phyloP scores from a whole-genome alignment of 1,284 basidiomycete genomes.

The Ustilago crameri region DNA sequence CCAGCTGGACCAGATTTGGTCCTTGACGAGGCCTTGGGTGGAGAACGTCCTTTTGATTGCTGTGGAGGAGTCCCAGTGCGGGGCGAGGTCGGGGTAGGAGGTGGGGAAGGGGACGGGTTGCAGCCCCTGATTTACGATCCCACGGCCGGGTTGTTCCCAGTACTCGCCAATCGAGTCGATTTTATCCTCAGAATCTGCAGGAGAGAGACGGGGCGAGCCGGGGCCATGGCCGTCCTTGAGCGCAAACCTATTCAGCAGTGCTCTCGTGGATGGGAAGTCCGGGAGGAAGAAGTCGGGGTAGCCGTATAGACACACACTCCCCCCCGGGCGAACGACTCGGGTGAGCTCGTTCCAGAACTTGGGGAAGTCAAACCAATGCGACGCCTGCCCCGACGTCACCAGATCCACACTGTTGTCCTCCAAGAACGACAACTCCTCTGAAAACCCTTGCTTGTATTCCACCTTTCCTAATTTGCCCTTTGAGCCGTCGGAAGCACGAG shows the following conservation, averaged over 20 bases:
- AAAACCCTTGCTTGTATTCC: constrained; percentile 72
- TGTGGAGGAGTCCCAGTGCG: constrained; percentile 51
- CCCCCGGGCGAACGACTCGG: constrained; percentile 76
- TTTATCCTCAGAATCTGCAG: not conserved
- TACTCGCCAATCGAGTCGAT: constrained; percentile 76
- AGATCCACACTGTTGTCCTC: constrained; percentile 77
- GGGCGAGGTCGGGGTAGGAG: constrained; percentile 68
- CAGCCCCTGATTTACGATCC: constrained; percentile 79
- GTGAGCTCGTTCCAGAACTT: constrained; percentile 78
- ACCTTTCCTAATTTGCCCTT: constrained; percentile 56
- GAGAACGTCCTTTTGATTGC: constrained; percentile 36
- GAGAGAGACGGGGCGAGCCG: not conserved
- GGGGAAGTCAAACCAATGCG: constrained; percentile 86
- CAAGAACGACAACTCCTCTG: constrained; percentile 74
- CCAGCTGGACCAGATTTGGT: constrained; percentile 39
- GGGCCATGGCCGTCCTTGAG: constrained; percentile 63
- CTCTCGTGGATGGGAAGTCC: constrained; percentile 73
- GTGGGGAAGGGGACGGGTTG: constrained; percentile 76
- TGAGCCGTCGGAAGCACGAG: constrained; percentile 60
- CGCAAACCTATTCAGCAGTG: constrained; percentile 75
- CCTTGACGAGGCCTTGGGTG: constrained; percentile 8
- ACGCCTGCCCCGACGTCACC: constrained; percentile 80
- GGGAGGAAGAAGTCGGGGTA: constrained; percentile 83
- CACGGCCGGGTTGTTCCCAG: constrained; percentile 83
- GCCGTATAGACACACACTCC: constrained; percentile 81